These are phyloP conservation scores for Agroathelia rolfsii DNA, from an alignment of 1,284 basidiomycete species.

Conservation along the genomic window DNA sequence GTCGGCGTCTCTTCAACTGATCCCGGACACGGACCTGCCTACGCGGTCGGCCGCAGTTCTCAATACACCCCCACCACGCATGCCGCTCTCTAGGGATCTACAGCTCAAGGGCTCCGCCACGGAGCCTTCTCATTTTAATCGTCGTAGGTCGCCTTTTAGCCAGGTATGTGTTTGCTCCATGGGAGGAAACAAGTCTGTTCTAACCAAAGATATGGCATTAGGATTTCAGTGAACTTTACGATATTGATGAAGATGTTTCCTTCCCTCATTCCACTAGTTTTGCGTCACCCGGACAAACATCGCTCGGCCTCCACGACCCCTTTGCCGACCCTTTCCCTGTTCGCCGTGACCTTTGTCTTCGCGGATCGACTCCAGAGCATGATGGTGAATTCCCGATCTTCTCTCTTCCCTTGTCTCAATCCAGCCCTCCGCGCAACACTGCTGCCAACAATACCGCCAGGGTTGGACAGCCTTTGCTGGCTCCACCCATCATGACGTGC, in stretches of 20 bases:
- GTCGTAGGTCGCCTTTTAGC: no score
- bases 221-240: conserved; percentile 50
- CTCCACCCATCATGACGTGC: conserved; percentile 22
- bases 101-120: no score
- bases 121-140: no score
- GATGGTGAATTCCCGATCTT: no score
- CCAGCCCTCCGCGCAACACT: conserved; percentile 19
- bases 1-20: no score
- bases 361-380: conserved; percentile 15
- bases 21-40: no score
- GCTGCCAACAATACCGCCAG: conserved; percentile 12
- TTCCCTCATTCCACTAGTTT: conserved; percentile 16
- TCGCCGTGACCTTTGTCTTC: conserved; percentile 10
- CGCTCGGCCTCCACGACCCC: conserved; percentile 21
- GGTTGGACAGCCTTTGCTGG: conserved; percentile 11
- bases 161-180: conserved; percentile 24
- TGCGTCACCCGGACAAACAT: background rate
- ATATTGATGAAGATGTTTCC: conserved; percentile 60
- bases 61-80: no score
- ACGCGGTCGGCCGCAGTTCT: no score
- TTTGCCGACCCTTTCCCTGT: conserved; percentile 26
- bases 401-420: conserved; percentile 14
- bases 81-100: no score
- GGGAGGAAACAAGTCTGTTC: conserved; percentile 6
- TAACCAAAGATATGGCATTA: conserved; percentile 13